Evolutionary conservation across 2,329 filamentous ascomycete species (phyloP).

Genomic region (Phialophora verrucosa): DNA sequence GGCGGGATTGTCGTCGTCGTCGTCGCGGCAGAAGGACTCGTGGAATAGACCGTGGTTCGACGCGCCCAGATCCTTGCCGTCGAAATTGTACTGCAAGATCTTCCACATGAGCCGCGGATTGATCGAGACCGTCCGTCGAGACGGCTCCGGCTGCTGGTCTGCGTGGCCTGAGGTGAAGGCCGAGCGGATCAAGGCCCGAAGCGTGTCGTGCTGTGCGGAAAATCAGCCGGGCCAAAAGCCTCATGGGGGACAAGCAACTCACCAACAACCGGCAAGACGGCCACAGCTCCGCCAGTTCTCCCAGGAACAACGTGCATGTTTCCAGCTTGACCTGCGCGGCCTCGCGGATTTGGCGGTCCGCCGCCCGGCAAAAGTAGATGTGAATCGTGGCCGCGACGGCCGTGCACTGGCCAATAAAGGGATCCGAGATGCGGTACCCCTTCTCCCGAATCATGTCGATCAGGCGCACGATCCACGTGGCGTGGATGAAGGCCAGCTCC

Average conservation of each 20-base stretch:
- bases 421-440: constrained; percentile 56
- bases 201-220: constrained; percentile 39
- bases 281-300: constrained; percentile 40
- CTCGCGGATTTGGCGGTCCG: constrained; percentile 37
- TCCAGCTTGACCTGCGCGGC: constrained; percentile 40
- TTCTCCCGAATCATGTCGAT: constrained; percentile 62
- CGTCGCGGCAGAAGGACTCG: constrained; percentile 34
- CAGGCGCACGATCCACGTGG: constrained; percentile 61
- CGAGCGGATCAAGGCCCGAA: constrained; percentile 40
- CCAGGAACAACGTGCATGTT: constrained; percentile 40
- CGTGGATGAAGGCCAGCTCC: constrained; percentile 58
- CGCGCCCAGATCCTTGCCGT: constrained; percentile 17
- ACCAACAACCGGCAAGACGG: constrained; percentile 41
- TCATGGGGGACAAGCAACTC: constrained; percentile 17
- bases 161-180: constrained; percentile 38
- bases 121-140: constrained; percentile 42
- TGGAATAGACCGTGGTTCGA: constrained; percentile 40
- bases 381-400: constrained; percentile 62
- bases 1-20: constrained; percentile 3
- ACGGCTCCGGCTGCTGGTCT: constrained; percentile 21
- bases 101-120: constrained; percentile 45
- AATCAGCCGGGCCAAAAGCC: background rate
- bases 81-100: constrained; percentile 41
- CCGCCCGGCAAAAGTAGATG: constrained; percentile 60
- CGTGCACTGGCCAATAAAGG: constrained; percentile 59